These are phyloP conservation scores for Trichoderma sp. DNA, from an alignment of 2,329 filamentous ascomycete genomes.

Conservation along the genomic window DNA sequence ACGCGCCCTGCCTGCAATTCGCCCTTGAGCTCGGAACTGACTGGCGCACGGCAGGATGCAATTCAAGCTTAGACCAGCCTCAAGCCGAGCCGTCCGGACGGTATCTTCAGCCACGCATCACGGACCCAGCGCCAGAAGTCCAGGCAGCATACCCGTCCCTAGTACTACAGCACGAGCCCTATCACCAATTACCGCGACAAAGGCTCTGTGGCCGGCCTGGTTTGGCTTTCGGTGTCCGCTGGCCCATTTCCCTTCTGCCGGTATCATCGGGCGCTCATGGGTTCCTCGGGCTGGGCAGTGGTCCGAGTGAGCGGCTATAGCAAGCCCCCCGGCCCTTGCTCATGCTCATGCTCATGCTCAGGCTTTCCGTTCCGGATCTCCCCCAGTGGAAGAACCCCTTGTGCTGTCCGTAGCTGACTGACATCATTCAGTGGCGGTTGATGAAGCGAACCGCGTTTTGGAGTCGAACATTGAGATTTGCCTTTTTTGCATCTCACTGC, in stretches of 20 bases:
- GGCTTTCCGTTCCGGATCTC: conserved; percentile 9
- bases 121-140: background rate
- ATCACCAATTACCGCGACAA: background rate
- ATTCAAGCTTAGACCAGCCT: background rate
- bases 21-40: conserved; percentile 1
- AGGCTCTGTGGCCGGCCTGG: background rate
- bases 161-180: background rate
- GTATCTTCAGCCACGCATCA: conserved; percentile 8
- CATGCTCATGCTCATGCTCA: background rate
- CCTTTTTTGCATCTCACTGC: background rate
- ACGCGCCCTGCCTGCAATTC: background rate
- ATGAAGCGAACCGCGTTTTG: no score
- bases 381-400: background rate
- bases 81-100: conserved; percentile 16
- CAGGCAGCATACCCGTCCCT: no score
- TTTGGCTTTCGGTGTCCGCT: background rate
- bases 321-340: background rate
- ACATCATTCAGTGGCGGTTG: background rate
- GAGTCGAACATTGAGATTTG: no score
- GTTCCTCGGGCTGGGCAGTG: background rate
- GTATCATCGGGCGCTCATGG: background rate
- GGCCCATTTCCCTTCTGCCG: background rate
- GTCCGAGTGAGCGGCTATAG: background rate
- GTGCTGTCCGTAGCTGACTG: background rate
- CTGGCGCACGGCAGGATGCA: background rate